A percentile compares a stretch with the other conserved stretches of the same genome.
Evolutionary conservation across 495 filamentous ascomycete genomes (phyloP).

Genomic region (Trichoderma asperelloides): DNA sequence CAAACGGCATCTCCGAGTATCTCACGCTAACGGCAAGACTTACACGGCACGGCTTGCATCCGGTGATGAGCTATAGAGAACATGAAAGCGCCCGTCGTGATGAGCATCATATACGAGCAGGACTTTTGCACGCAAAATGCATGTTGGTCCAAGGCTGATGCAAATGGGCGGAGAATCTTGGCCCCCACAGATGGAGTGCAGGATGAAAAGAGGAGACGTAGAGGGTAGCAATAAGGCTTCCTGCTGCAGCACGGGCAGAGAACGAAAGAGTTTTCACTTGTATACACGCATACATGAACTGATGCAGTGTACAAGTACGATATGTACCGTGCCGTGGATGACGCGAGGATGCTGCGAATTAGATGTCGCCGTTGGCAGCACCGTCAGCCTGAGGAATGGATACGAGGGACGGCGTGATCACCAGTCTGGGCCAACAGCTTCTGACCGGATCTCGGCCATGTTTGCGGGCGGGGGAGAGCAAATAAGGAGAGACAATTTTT

Average conservation of each 20-base stretch:
- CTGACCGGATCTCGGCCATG: neutral
- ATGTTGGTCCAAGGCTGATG: constrained; percentile 1
- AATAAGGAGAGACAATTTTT: too few relatives aligned
- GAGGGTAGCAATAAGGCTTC: neutral
- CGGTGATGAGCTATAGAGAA: neutral
- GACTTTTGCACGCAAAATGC: neutral
- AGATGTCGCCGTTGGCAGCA: neutral
- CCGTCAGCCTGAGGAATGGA: neutral
- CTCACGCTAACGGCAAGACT: too few relatives aligned
- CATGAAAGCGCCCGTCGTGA: neutral
- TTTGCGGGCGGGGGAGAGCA: neutral
- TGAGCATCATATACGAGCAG: neutral
- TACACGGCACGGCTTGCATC: neutral
- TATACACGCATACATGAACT: neutral
- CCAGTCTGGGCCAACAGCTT: neutral
- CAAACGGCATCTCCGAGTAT: too few relatives aligned
- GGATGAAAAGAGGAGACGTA: neutral
- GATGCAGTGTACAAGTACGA: neutral
- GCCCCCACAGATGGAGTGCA: neutral
- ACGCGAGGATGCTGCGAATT: neutral
- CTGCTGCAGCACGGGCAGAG: neutral
- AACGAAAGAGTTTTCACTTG: neutral
- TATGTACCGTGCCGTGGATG: neutral
- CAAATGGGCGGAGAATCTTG: neutral
- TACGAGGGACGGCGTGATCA: neutral